Evolutionary conservation across 2,329 filamentous ascomycete genomes (phyloP).

Genomic region (Karstenula rhodostoma): DNA sequence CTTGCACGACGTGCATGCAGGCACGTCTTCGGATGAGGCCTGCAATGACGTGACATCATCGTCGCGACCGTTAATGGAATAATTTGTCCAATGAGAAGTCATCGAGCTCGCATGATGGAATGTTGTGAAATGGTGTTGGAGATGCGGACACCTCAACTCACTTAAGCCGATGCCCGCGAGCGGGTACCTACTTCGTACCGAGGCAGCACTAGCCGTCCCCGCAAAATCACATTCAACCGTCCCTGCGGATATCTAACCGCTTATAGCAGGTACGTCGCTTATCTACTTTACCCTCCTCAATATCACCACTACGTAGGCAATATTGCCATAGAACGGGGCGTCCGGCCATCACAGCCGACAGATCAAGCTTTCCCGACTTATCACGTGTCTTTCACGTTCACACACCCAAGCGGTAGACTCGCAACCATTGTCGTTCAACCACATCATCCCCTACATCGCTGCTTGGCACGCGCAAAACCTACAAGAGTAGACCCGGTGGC

Average conservation of each 20-base stretch:
- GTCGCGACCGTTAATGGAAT: slow-evolving; percentile 37
- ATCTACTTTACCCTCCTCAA: background rate
- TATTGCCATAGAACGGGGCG: background rate
- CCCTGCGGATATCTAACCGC: background rate
- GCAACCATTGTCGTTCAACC: no score
- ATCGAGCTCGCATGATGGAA: slow-evolving; percentile 27
- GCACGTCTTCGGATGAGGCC: slow-evolving; percentile 37
- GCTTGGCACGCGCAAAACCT: no score
- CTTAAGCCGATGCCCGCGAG: slow-evolving; percentile 30
- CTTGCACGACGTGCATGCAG: slow-evolving; percentile 44
- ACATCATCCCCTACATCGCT: no score
- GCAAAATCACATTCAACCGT: slow-evolving; percentile 5
- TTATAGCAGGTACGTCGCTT: background rate
- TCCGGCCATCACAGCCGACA: background rate
- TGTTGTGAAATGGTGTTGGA: slow-evolving; percentile 9
- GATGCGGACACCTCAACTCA: slow-evolving; percentile 32
- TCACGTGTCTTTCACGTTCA: background rate
- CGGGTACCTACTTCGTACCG: slow-evolving; percentile 4
- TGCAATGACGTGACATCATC: slow-evolving; percentile 26
- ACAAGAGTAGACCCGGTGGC: no score
- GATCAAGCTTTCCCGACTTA: background rate
- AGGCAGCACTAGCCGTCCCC: slow-evolving; percentile 7
- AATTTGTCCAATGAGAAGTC: slow-evolving; percentile 45
- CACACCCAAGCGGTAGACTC: background rate
- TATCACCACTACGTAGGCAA: background rate